A percentile compares a stretch with the other conserved stretches of the same genome.
These are phyloP conservation scores for Lactifluus echinatus DNA, from an alignment of 768 basidiomycete genomes.

Conservation along the genomic window DNA sequence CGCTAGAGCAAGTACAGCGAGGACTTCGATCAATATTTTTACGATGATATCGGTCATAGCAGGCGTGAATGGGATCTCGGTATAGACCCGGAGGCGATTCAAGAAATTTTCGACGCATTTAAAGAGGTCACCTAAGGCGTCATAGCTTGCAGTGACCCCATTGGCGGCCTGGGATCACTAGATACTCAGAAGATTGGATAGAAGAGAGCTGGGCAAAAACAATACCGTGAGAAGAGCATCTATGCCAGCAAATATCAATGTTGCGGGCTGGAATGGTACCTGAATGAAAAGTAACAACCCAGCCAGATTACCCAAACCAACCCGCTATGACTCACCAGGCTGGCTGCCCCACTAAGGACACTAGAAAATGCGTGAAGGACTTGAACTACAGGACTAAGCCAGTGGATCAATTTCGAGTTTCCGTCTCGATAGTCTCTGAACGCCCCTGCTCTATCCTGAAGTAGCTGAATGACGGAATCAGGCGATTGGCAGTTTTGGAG, in stretches of 20 bases:
- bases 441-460: no score
- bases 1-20: no score
- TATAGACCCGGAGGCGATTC: background rate
- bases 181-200: no score
- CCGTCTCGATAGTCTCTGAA: no score
- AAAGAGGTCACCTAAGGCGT: background rate
- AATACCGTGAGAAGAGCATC: background rate
- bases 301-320: background rate
- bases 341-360: background rate
- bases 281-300: background rate
- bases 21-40: no score
- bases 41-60: no score
- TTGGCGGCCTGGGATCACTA: background rate
- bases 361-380: background rate
- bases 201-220: background rate
- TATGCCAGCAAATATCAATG: background rate
- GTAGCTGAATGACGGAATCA: no score
- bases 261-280: background rate
- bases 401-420: background rate
- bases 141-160: background rate
- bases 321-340: background rate
- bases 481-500: no score
- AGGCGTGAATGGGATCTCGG: no score
- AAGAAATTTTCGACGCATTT: background rate
- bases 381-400: background rate